phyloP scores from a whole-genome alignment of 257 asterid species.

The Gentiana macrophylla region DNA sequence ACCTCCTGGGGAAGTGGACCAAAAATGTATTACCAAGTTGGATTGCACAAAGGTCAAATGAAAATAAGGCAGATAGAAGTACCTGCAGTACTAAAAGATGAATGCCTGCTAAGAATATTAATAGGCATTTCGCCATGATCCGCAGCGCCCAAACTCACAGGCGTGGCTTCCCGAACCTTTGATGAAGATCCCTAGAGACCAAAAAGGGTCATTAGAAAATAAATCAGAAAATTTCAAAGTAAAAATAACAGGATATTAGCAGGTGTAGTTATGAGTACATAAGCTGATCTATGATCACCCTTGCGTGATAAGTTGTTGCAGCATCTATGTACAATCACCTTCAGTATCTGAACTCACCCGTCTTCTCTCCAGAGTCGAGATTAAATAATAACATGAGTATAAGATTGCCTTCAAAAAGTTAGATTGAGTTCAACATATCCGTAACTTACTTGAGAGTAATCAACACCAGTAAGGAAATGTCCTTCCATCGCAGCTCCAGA shows the following conservation, averaged over 20 bases:
- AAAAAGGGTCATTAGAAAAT: not conserved
- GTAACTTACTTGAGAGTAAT: conserved; percentile 44
- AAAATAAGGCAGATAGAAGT: conserved; percentile 13
- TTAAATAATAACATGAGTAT: conserved; percentile 1
- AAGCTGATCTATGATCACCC: too few relatives aligned
- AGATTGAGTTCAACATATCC: not conserved
- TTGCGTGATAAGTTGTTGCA: too few relatives aligned
- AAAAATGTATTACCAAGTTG: conserved; percentile 2
- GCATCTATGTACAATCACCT: conserved; percentile 8
- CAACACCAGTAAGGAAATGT: conserved; percentile 26
- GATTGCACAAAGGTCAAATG: not conserved
- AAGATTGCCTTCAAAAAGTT: conserved; percentile 1
- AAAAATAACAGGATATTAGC: too few relatives aligned
- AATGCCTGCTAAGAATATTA: conserved; percentile 39
- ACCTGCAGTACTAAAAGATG: conserved; percentile 52
- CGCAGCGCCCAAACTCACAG: conserved; percentile 20
- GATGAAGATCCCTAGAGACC: conserved; percentile 39
- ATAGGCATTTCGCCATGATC: conserved; percentile 32
- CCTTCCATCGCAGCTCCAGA: conserved; percentile 35
- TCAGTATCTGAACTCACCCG: conserved; percentile 16
- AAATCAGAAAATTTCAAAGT: too few relatives aligned
- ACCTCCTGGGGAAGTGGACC: conserved; percentile 25
- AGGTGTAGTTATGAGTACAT: too few relatives aligned
- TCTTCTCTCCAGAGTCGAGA: conserved; percentile 10
- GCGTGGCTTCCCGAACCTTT: conserved; percentile 36